Evolutionary conservation across 2,329 filamentous ascomycete species (phyloP).

Genomic region (Leptosphaerulina australis): DNA sequence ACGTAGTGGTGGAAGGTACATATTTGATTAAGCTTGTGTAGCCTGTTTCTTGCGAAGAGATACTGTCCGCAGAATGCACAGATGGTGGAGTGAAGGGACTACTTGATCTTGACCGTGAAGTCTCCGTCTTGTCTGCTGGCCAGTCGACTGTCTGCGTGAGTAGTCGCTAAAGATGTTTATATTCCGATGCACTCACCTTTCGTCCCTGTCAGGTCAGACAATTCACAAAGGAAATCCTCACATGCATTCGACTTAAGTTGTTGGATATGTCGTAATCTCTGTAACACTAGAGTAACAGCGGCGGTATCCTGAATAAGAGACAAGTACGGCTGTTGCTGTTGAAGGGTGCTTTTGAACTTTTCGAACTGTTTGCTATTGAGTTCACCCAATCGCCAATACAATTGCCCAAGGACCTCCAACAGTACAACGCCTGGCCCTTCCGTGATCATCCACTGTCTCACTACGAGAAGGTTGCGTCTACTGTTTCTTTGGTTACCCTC

Average conservation of each 20-base stretch:
- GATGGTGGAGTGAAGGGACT: conserved; percentile 39
- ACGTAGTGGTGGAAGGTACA: conserved; percentile 27
- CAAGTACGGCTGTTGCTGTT: conserved; percentile 36
- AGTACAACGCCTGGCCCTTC: conserved; percentile 43
- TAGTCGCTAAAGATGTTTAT: background rate
- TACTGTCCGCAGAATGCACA: conserved; percentile 34
- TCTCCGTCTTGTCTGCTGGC: conserved; percentile 34
- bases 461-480: conserved; percentile 42
- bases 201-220: conserved; percentile 40
- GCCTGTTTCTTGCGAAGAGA: conserved; percentile 31
- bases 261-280: conserved; percentile 44
- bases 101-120: conserved; percentile 28
- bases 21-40: conserved; percentile 40
- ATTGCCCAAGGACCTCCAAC: conserved; percentile 43
- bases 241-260: conserved; percentile 42
- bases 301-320: conserved; percentile 34
- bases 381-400: conserved; percentile 45
- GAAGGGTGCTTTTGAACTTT: conserved; percentile 40
- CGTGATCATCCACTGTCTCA: conserved; percentile 45
- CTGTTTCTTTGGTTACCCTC: conserved; percentile 45
- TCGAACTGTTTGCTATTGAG: conserved; percentile 47
- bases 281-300: conserved; percentile 37
- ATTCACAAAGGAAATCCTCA: conserved; percentile 42
- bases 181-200: conserved; percentile 28
- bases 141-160: conserved; percentile 36